Evolutionary conservation across 805 yeast species (phyloP).

Genomic region (Pachysolen tannophilus): DNA sequence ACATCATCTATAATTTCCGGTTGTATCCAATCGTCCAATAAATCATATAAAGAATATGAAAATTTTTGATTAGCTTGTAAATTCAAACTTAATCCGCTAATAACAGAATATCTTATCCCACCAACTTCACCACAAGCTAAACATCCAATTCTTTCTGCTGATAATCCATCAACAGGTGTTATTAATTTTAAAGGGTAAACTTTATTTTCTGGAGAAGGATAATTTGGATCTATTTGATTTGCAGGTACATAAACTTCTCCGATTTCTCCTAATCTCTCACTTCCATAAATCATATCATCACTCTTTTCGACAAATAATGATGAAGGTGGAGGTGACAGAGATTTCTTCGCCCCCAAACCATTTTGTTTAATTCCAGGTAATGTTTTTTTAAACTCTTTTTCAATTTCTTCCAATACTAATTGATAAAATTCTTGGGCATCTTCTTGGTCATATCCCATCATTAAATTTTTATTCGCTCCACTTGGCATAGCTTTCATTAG

Average conservation of each 20-base stretch:
- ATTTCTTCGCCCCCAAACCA: conserved; percentile 13
- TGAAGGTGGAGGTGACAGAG: conserved; percentile 1
- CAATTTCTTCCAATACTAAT: conserved; percentile 58
- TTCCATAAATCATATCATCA: conserved; percentile 24
- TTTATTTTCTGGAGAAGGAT: conserved; percentile 32
- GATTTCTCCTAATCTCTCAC: conserved; percentile 44
- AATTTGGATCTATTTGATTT: conserved; percentile 67
- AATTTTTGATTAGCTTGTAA: conserved; percentile 43
- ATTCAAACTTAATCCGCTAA: conserved; percentile 66
- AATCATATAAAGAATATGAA: conserved; percentile 37
- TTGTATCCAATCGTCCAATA: conserved; percentile 58
- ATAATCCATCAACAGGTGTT: conserved; percentile 89
- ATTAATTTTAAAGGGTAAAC: conserved; percentile 48
- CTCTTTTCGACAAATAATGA: conserved; percentile 10
- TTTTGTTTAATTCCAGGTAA: conserved; percentile 19
- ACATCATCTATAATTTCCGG: conserved; percentile 91
- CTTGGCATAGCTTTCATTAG: conserved; percentile 64
- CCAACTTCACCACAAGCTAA: conserved; percentile 89
- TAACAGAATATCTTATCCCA: conserved; percentile 77
- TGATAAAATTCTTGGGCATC: conserved; percentile 97
- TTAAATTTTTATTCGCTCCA: conserved; percentile 70
- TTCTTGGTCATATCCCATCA: conserved; percentile 85
- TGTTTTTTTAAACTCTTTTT: conserved; percentile 39
- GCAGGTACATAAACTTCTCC: conserved; percentile 70
- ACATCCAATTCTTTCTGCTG: conserved; percentile 88